Conservation (phyloP, 2,329 filamentous ascomycete species). For the Paecilomyces sp. region DNA sequence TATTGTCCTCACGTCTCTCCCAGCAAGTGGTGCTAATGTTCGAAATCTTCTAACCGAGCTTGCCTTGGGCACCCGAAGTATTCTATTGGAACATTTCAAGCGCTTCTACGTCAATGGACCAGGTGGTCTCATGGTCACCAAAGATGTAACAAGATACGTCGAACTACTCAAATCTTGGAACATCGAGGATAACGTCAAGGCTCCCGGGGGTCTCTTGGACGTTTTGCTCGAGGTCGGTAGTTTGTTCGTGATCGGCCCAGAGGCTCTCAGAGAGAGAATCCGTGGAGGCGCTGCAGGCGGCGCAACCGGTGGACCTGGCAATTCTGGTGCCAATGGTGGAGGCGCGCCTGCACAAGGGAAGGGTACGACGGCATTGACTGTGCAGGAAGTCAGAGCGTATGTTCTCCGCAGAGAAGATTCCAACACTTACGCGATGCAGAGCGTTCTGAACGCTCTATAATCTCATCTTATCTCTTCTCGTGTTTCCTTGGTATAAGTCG, state of each 20-base stretch:
- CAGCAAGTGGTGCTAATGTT: slow-evolving; percentile 62
- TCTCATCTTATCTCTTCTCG: not conserved
- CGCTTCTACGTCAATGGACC: slow-evolving; percentile 90
- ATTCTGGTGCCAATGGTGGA: slow-evolving; percentile 18
- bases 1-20: slow-evolving; percentile 58
- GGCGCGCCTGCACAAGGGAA: slow-evolving; percentile 44
- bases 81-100: slow-evolving; percentile 89
- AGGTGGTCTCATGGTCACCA: slow-evolving; percentile 88
- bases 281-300: slow-evolving; percentile 49
- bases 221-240: slow-evolving; percentile 89
- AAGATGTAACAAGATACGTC: slow-evolving; percentile 91
- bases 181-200: slow-evolving; percentile 54
- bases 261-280: slow-evolving; percentile 65
- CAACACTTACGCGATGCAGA: slow-evolving; percentile 71
- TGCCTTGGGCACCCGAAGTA: slow-evolving; percentile 65
- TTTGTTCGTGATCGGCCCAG: slow-evolving; percentile 84
- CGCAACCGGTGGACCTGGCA: slow-evolving; percentile 33
- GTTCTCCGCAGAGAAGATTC: slow-evolving; percentile 80
- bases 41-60: slow-evolving; percentile 78
- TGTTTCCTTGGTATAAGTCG: not conserved
- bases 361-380: slow-evolving; percentile 44
- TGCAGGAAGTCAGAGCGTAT: slow-evolving; percentile 64
- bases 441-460: slow-evolving; percentile 63
- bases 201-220: slow-evolving; percentile 58
- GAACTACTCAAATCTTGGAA: slow-evolving; percentile 79